Evolutionary conservation across 1,284 basidiomycete species (phyloP).

Genomic region (Puccinia brachypodii): DNA sequence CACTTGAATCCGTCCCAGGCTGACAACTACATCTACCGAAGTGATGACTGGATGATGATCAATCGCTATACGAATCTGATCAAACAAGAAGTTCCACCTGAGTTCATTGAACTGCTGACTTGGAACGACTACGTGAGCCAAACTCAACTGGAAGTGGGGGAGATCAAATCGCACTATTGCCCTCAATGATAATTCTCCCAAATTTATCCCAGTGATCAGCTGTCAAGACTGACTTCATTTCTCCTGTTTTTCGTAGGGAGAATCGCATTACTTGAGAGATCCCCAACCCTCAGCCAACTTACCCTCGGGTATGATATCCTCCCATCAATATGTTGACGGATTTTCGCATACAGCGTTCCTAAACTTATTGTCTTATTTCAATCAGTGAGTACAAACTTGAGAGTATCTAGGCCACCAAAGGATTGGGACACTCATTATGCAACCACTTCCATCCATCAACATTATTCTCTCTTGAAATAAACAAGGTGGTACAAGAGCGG

Average conservation of each 20-base stretch:
- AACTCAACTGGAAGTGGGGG: not conserved
- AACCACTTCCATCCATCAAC: no score
- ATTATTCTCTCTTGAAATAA: not conserved
- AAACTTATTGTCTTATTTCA: slow-evolving; percentile 43
- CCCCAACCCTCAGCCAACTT: slow-evolving; percentile 37
- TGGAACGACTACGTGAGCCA: slow-evolving; percentile 47
- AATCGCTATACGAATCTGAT: slow-evolving; percentile 46
- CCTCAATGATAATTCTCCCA: not conserved
- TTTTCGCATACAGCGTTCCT: slow-evolving; percentile 37
- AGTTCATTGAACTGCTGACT: slow-evolving; percentile 45
- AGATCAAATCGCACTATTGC: not conserved
- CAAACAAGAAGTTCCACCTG: slow-evolving; percentile 25
- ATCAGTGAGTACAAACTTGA: slow-evolving; percentile 14
- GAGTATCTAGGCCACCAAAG: not conserved
- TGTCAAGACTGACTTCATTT: not conserved
- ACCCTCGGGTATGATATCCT: slow-evolving; percentile 27
- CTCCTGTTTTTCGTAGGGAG: slow-evolving; percentile 28
- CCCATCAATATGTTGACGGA: slow-evolving; percentile 45
- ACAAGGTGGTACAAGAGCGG: slow-evolving; percentile 46
- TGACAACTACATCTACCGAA: slow-evolving; percentile 30
- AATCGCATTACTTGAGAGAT: slow-evolving; percentile 44
- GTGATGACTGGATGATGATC: slow-evolving; percentile 47
- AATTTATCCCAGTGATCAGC: not conserved
- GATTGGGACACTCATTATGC: not conserved
- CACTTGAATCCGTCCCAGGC: not conserved